Conservation (phyloP, 176 grass and related monocot species). For the Otatea glauca region DNA sequence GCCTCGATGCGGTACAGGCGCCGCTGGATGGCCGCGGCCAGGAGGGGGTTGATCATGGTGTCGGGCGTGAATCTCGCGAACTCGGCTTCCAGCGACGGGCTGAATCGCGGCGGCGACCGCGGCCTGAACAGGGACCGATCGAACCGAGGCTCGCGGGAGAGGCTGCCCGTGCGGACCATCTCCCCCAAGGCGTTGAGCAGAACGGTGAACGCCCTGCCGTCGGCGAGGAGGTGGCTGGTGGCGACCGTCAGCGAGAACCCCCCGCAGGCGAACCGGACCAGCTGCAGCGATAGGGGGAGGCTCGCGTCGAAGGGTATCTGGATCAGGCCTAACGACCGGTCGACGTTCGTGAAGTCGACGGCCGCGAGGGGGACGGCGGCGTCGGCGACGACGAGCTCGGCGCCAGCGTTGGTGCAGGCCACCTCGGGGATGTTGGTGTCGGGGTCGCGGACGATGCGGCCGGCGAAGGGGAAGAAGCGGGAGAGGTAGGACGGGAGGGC, state of each 20-base stretch:
- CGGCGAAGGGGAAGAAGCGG: constrained; percentile 58
- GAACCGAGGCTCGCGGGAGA: constrained; percentile 46
- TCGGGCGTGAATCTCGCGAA: constrained; percentile 57
- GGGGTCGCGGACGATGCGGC: constrained; percentile 41
- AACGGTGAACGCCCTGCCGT: constrained; percentile 52
- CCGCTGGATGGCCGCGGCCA: constrained; percentile 46
- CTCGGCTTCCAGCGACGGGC: constrained; percentile 54
- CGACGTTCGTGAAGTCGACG: constrained; percentile 56
- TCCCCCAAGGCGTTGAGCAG: constrained; percentile 49
- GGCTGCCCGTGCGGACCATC: constrained; percentile 36
- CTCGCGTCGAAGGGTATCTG: constrained; percentile 51
- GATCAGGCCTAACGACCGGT: constrained; percentile 51
- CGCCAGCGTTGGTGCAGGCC: constrained; percentile 65
- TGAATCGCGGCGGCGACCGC: constrained; percentile 44
- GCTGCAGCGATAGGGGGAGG: constrained; percentile 64
- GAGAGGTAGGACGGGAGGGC: constrained; percentile 57
- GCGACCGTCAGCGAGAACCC: constrained; percentile 61
- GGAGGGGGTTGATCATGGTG: constrained; percentile 55
- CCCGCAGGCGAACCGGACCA: constrained; percentile 69
- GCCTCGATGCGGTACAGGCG: constrained; percentile 60
- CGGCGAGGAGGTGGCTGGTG: constrained; percentile 70
- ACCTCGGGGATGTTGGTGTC: constrained; percentile 44
- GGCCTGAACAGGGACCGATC: constrained; percentile 59
- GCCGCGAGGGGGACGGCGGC: constrained; percentile 38
- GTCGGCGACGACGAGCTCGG: constrained; percentile 77